These are phyloP conservation scores for Dipodascopsis uninucleata DNA, from an alignment of 805 yeast genomes.

Conservation along the genomic window DNA sequence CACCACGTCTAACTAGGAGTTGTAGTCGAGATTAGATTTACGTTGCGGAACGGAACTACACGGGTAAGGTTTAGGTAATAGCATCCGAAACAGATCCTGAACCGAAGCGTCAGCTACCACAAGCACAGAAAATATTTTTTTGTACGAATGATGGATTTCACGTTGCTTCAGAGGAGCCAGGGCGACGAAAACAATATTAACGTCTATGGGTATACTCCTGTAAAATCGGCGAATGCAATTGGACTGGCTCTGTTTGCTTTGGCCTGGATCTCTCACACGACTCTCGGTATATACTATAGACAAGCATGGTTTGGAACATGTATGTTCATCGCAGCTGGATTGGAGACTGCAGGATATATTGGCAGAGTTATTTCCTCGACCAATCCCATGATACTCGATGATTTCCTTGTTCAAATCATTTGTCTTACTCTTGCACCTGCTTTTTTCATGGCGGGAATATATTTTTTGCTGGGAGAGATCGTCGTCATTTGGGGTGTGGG, in stretches of 20 bases:
- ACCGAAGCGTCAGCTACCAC: no score
- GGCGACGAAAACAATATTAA: no score
- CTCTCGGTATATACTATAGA: conserved; percentile 43
- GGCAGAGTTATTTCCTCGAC: conserved; percentile 51
- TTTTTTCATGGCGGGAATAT: conserved; percentile 79
- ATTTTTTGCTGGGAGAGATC: conserved; percentile 64
- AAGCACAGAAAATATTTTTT: no score
- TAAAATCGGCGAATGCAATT: conserved; percentile 54
- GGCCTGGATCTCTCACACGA: conserved; percentile 43
- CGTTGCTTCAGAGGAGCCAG: no score
- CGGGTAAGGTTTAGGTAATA: no score
- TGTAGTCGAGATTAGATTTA: no score
- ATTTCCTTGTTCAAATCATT: conserved; percentile 61
- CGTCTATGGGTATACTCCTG: conserved; percentile 41
- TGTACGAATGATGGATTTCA: no score
- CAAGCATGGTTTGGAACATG: conserved; percentile 67
- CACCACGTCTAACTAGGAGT: no score
- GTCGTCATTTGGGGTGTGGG: conserved; percentile 57
- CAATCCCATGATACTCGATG: conserved; percentile 34
- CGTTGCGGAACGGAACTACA: no score
- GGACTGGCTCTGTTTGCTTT: conserved; percentile 55
- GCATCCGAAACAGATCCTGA: no score
- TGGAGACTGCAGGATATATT: conserved; percentile 67
- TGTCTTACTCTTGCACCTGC: conserved; percentile 77
- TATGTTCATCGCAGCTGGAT: conserved; percentile 51